Evolutionary conservation across 805 yeast genomes (phyloP).

Genomic region (Teunomyces aglyptinius): DNA sequence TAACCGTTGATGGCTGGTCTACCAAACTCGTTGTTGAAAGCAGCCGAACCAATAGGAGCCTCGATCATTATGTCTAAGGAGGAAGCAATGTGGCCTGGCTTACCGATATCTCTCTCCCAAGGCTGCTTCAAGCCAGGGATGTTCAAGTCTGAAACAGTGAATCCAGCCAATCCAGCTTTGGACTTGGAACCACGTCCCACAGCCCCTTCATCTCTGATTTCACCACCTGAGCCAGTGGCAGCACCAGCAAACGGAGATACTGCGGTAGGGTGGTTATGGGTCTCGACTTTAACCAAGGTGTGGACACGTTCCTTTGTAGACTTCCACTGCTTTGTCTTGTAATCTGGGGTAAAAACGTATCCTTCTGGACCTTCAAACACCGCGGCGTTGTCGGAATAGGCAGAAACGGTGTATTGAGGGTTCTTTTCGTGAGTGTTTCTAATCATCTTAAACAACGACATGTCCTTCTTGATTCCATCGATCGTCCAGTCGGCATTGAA

Average conservation of each 20-base stretch:
- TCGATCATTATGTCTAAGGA: constrained; percentile 92
- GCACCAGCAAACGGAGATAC: constrained; percentile 99
- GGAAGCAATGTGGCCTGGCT: constrained; percentile 90
- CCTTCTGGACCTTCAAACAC: constrained; percentile 84
- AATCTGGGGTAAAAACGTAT: constrained; percentile 75
- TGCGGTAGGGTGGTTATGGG: constrained; percentile 99
- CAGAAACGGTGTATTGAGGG: constrained; percentile 83
- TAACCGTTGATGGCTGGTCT: constrained; percentile 97
- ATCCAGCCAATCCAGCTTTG: constrained; percentile 94
- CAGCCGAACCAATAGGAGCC: constrained; percentile 97
- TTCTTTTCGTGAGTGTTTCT: constrained; percentile 83
- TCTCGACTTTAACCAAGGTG: constrained; percentile 92
- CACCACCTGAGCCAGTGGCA: constrained; percentile 99
- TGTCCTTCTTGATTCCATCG: constrained; percentile 72
- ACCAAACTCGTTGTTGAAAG: constrained; percentile 98
- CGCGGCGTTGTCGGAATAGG: constrained; percentile 97
- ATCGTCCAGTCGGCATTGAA: constrained; percentile 98
- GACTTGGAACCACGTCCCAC: constrained; percentile 98
- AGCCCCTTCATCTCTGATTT: constrained; percentile 99
- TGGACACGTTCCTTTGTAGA: constrained; percentile 77
- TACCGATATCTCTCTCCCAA: constrained; percentile 91
- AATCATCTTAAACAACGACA: constrained; percentile 88
- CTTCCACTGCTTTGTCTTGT: constrained; percentile 67
- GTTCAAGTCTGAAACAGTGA: constrained; percentile 82
- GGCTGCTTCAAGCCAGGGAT: constrained; percentile 88